These are phyloP conservation scores for Pyrrhoderma noxium DNA, from an alignment of 1,284 basidiomycete species.

Conservation along the genomic window DNA sequence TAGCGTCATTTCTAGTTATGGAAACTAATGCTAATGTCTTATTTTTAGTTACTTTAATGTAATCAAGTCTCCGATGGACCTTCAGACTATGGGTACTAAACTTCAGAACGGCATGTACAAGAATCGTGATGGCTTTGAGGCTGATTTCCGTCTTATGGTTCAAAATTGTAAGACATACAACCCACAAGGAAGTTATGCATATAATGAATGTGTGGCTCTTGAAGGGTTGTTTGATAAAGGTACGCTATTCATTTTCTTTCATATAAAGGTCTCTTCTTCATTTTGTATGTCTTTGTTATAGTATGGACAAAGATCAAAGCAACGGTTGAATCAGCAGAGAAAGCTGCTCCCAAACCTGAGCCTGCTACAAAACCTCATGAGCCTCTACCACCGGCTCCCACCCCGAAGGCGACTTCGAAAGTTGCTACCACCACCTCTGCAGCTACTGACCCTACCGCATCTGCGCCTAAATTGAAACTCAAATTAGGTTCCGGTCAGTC, in stretches of 20 bases:
- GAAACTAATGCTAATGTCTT: slow-evolving; percentile 14
- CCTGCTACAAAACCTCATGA: slow-evolving; percentile 26
- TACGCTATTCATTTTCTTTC: slow-evolving; percentile 38
- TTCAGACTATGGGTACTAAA: slow-evolving; percentile 85
- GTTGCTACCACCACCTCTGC: no score
- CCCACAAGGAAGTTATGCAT: slow-evolving; percentile 60
- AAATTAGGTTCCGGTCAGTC: slow-evolving; percentile 35
- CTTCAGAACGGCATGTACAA: slow-evolving; percentile 84
- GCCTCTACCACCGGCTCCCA: slow-evolving; percentile 22
- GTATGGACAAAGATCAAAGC: slow-evolving; percentile 66
- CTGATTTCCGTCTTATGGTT: slow-evolving; percentile 86
- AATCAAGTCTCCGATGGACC: slow-evolving; percentile 93
- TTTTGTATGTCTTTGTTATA: neutral
- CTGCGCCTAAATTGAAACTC: slow-evolving; percentile 49
- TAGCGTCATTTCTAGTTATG: slow-evolving; percentile 15
- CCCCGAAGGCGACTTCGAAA: slow-evolving; percentile 19
- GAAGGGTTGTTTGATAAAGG: slow-evolving; percentile 83
- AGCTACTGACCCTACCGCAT: slow-evolving; percentile 10
- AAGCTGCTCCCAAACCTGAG: slow-evolving; percentile 25
- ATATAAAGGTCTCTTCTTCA: slow-evolving; percentile 15
- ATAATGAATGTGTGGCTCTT: slow-evolving; percentile 70
- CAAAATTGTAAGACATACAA: slow-evolving; percentile 89
- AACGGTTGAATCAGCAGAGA: slow-evolving; percentile 49
- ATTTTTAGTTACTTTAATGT: slow-evolving; percentile 75
- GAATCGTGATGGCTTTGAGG: slow-evolving; percentile 76